These are phyloP conservation scores for Tolypocladium tundrense DNA, from an alignment of 2,329 filamentous ascomycete genomes.

Conservation along the genomic window DNA sequence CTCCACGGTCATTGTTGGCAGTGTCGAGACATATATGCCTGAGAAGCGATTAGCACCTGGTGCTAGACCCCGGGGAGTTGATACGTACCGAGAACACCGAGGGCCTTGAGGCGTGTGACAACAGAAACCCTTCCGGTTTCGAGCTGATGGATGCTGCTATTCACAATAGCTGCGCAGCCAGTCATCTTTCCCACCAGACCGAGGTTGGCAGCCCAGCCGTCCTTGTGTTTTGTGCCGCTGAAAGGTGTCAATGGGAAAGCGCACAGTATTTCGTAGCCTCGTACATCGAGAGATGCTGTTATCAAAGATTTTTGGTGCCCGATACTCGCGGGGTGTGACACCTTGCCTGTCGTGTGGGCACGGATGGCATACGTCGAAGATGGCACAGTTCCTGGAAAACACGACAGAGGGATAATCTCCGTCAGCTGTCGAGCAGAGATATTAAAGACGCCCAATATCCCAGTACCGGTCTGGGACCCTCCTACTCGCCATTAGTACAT, in stretches of 20 bases:
- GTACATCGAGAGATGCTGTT: conserved; percentile 48
- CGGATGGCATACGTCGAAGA: conserved; percentile 59
- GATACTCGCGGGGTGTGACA: conserved; percentile 42
- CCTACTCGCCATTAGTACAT: conserved; percentile 18
- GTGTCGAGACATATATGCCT: conserved; percentile 66
- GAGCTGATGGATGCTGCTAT: conserved; percentile 44
- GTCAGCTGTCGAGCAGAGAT: conserved; percentile 50
- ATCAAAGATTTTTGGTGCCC: conserved; percentile 41
- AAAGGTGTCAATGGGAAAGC: conserved; percentile 59
- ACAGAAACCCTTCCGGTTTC: conserved; percentile 52
- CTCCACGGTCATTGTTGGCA: conserved; percentile 49
- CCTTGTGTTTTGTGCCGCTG: conserved; percentile 20
- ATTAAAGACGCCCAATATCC: conserved; percentile 81
- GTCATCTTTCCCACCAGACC: conserved; percentile 86
- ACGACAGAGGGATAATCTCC: conserved; percentile 59
- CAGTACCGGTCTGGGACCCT: conserved; percentile 54
- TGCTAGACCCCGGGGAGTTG: not conserved
- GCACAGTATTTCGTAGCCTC: conserved; percentile 73
- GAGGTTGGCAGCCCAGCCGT: conserved; percentile 54
- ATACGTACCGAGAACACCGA: conserved; percentile 60
- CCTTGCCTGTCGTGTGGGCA: conserved; percentile 55
- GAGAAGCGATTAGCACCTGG: not conserved
- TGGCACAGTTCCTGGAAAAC: conserved; percentile 60
- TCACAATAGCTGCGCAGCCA: conserved; percentile 66
- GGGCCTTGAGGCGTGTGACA: conserved; percentile 63